Evolutionary conservation across 1,139 yeast genomes (phyloP).

Genomic region (Zygoascus meyerae): DNA sequence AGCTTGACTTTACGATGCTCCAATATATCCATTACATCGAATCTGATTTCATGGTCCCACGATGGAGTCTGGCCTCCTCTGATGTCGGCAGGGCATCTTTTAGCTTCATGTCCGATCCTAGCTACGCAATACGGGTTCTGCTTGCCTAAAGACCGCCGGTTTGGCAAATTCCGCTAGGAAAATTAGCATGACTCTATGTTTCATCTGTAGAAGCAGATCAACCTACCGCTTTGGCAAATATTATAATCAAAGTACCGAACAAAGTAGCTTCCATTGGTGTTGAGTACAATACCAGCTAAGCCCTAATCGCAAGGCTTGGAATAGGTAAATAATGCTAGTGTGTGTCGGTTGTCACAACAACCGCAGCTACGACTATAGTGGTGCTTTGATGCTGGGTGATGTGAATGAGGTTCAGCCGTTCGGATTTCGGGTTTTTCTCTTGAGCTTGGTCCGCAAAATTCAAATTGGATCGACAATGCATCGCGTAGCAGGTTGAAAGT

Average conservation of each 20-base stretch:
- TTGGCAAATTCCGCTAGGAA: constrained; percentile 56
- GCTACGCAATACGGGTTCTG: constrained; percentile 84
- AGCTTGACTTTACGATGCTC: constrained; percentile 53
- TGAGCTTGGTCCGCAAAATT: too few species aligned
- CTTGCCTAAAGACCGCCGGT: constrained; percentile 74
- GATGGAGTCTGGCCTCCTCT: constrained; percentile 90
- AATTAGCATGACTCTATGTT: background rate
- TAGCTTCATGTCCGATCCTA: constrained; percentile 73
- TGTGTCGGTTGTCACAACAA: too few species aligned
- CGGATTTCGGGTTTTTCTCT: too few species aligned
- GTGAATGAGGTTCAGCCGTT: too few species aligned
- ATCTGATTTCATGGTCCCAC: constrained; percentile 76
- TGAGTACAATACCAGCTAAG: background rate
- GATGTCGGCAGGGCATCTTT: constrained; percentile 63
- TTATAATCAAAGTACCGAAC: constrained; percentile 36
- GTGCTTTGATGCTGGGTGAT: too few species aligned
- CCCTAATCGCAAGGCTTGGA: too few species aligned
- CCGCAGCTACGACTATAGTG: too few species aligned
- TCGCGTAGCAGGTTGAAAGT: too few species aligned
- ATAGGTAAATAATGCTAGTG: too few species aligned
- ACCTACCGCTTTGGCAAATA: constrained; percentile 36
- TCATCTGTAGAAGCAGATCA: background rate
- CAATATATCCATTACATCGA: constrained; percentile 46
- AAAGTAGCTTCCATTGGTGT: constrained; percentile 14
- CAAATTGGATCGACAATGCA: too few species aligned